phyloP scores from a whole-genome alignment of 768 basidiomycete species.

The Crassisporium funariophilum region DNA sequence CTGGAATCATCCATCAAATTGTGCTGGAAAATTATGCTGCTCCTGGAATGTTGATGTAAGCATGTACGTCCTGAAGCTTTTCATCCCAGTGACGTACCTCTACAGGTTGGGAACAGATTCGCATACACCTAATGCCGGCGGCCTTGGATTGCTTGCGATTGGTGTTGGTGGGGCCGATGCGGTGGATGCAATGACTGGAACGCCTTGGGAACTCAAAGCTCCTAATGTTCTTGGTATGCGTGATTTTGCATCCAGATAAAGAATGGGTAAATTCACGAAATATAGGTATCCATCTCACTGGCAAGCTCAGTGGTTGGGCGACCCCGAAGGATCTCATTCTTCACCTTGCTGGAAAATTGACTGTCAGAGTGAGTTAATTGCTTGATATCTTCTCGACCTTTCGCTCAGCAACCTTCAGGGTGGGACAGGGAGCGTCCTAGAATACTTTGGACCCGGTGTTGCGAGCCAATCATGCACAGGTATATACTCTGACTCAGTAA shows the following conservation, averaged over 20 bases:
- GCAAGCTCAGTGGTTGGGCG: slow-evolving; percentile 86
- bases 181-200: slow-evolving; percentile 97
- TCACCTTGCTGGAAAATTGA: slow-evolving; percentile 90
- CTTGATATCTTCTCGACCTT: background rate
- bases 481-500: slow-evolving; percentile 23
- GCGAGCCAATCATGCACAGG: slow-evolving; percentile 90
- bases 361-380: slow-evolving; percentile 73
- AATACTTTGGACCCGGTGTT: slow-evolving; percentile 96
- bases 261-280: background rate
- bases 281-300: slow-evolving; percentile 84
- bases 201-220: slow-evolving; percentile 97
- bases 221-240: slow-evolving; percentile 76
- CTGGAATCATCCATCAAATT: slow-evolving; percentile 96
- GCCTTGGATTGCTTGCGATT: slow-evolving; percentile 93
- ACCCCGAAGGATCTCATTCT: slow-evolving; percentile 97
- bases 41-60: slow-evolving; percentile 89
- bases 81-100: slow-evolving; percentile 3
- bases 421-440: slow-evolving; percentile 93
- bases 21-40: slow-evolving; percentile 98
- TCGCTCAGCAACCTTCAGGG: slow-evolving; percentile 54
- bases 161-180: slow-evolving; percentile 99
- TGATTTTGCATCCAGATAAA: background rate
- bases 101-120: slow-evolving; percentile 87
- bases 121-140: slow-evolving; percentile 98
- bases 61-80: background rate